Evolutionary conservation across 176 grass and related monocot genomes (phyloP).

Genomic region (Oryza glumipatula): DNA sequence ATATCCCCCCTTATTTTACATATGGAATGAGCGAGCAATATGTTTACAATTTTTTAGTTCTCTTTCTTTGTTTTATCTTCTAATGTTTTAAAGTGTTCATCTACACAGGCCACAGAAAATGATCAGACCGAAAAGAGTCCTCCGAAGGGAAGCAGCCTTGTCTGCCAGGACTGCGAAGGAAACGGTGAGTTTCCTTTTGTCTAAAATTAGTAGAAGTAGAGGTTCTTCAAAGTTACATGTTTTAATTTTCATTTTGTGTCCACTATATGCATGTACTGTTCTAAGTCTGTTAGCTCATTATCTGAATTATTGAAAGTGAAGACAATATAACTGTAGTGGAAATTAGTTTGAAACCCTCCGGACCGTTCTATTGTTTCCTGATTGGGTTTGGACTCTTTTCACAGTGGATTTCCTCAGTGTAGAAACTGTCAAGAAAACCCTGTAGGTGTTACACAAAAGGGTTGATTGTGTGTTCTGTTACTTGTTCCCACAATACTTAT

Average conservation of each 20-base stretch:
- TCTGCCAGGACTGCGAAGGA: conserved; percentile 63
- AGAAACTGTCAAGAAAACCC: background rate
- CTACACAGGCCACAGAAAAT: conserved; percentile 59
- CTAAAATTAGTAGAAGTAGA: background rate
- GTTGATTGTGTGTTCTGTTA: conserved; percentile 2
- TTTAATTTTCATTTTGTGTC: background rate
- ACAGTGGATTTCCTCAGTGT: background rate
- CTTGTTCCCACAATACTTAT: conserved; percentile 15
- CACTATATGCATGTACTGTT: background rate
- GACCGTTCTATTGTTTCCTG: background rate
- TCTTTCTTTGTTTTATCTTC: conserved; percentile 13
- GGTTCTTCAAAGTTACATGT: background rate
- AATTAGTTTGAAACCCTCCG: background rate
- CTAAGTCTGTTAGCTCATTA: background rate
- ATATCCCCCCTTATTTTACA: too few species aligned
- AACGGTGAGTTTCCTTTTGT: conserved; percentile 55
- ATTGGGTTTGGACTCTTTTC: background rate
- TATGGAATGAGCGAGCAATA: background rate
- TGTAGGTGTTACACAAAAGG: conserved; percentile 6
- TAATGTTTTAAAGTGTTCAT: conserved; percentile 29
- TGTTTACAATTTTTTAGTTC: background rate
- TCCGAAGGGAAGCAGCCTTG: conserved; percentile 52
- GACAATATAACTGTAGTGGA: background rate
- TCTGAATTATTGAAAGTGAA: background rate
- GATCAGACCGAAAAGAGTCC: conserved; percentile 47